A percentile compares a stretch with the other conserved stretches of the same genome.
Conservation (phyloP, 2,329 filamentous ascomycete species). For the Fusarium udum region DNA sequence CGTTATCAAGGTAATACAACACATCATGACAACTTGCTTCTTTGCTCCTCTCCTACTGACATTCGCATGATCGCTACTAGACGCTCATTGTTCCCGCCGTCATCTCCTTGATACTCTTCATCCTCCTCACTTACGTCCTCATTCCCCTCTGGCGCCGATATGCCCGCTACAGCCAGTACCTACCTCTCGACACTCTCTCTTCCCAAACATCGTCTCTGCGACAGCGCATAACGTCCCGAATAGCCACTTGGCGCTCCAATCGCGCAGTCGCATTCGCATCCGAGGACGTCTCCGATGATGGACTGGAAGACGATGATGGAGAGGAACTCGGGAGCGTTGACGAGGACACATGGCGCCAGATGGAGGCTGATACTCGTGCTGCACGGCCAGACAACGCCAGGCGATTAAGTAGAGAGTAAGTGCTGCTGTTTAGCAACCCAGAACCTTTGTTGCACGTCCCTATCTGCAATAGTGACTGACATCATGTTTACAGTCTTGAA, state of each 20-base stretch:
- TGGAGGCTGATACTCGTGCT: slow-evolving; percentile 49
- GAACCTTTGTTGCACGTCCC: neutral
- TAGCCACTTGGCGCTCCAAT: slow-evolving; percentile 56
- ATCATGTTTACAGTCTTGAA: slow-evolving; percentile 63
- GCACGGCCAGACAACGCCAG: slow-evolving; percentile 60
- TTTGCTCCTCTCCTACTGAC: slow-evolving; percentile 15
- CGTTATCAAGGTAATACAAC: slow-evolving; percentile 47
- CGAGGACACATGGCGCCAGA: slow-evolving; percentile 55
- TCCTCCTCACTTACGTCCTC: slow-evolving; percentile 71
- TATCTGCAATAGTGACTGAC: slow-evolving; percentile 22
- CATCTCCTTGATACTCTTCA: slow-evolving; percentile 75
- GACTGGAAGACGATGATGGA: slow-evolving; percentile 66
- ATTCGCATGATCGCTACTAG: slow-evolving; percentile 53
- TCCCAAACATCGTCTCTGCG: slow-evolving; percentile 65
- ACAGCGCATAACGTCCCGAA: slow-evolving; percentile 54
- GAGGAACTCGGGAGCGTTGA: slow-evolving; percentile 74
- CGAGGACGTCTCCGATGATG: slow-evolving; percentile 57
- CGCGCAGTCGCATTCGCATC: slow-evolving; percentile 53
- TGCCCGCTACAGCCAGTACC: slow-evolving; percentile 77
- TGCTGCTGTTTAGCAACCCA: slow-evolving; percentile 19
- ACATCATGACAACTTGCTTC: slow-evolving; percentile 13
- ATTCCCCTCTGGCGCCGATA: slow-evolving; percentile 76
- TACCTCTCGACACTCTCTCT: slow-evolving; percentile 72
- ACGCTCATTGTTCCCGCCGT: slow-evolving; percentile 75
- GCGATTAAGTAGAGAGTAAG: slow-evolving; percentile 78